Evolutionary conservation across 2,329 filamentous ascomycete species (phyloP).

Genomic region (Paraphaeosphaeria sporulosa): DNA sequence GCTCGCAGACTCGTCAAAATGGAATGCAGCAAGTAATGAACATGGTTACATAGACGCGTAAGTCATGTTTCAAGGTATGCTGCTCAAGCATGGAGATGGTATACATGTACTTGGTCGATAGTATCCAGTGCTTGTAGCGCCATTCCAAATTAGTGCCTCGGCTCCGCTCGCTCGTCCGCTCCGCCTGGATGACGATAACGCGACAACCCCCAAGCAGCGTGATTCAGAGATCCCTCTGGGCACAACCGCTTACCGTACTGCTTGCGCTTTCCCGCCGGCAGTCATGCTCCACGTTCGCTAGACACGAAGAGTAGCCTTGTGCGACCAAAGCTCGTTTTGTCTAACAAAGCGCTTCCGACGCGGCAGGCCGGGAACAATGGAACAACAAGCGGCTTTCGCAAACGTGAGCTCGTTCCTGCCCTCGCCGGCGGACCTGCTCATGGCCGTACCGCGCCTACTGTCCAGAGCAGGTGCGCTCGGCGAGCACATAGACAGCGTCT

Average conservation of each 20-base stretch:
- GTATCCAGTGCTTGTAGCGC: background rate
- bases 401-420: conserved; percentile 56
- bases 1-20: too few relatives aligned
- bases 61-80: background rate
- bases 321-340: background rate
- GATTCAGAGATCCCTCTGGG: background rate
- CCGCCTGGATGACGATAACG: conserved; percentile 6
- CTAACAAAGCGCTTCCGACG: background rate
- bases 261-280: background rate
- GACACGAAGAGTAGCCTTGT: background rate
- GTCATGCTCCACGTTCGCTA: conserved; percentile 13
- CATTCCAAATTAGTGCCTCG: conserved; percentile 7
- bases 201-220: background rate
- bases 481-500: conserved; percentile 65
- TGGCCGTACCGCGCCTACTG: conserved; percentile 74
- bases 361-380: conserved; percentile 26
- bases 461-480: conserved; percentile 71
- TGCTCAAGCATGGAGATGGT: background rate
- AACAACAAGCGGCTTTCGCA: conserved; percentile 30
- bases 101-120: too few relatives aligned
- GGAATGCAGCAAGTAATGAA: too few relatives aligned
- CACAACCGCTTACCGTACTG: background rate
- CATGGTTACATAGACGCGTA: background rate
- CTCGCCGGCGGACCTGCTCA: conserved; percentile 72
- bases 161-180: conserved; percentile 9